Conservation (phyloP, 192 early-diverging fungal genomes). For the Phlyctochytrium bullatum region DNA sequence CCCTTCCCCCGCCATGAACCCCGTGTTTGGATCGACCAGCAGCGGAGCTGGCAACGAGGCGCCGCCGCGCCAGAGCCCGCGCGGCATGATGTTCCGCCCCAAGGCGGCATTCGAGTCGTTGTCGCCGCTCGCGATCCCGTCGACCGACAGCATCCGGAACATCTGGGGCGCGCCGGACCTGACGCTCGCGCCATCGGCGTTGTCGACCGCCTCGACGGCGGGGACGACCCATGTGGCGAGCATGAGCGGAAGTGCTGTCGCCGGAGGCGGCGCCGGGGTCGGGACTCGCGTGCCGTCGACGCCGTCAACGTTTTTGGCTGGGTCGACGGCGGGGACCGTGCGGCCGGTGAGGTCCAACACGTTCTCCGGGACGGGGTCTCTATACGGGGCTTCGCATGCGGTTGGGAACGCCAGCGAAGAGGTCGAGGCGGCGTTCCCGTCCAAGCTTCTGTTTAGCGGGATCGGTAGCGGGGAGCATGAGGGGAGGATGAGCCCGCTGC, state of each 20-base stretch:
- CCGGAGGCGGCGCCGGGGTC: too few relatives aligned
- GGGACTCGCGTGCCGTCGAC: too few relatives aligned
- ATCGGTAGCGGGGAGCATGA: background rate
- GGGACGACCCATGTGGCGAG: too few relatives aligned
- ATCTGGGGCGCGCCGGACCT: conserved; percentile 30
- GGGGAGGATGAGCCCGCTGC: background rate
- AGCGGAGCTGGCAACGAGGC: background rate
- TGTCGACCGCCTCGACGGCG: background rate
- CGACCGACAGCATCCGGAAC: conserved; percentile 12
- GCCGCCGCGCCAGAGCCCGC: background rate
- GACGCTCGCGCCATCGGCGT: conserved; percentile 15
- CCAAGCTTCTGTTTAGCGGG: background rate
- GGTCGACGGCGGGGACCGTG: too few relatives aligned
- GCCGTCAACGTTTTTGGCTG: too few relatives aligned
- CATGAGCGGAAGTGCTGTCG: too few relatives aligned
- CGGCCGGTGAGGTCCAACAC: too few relatives aligned
- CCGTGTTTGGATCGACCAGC: too few relatives aligned
- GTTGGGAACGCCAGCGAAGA: background rate
- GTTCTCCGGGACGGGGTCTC: too few relatives aligned
- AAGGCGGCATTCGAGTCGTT: background rate
- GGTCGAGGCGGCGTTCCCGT: conserved; percentile 16
- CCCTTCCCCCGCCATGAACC: too few relatives aligned
- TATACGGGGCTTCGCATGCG: too few relatives aligned
- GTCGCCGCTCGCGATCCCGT: conserved; percentile 18
- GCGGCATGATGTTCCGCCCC: background rate